phyloP scores from a whole-genome alignment of 768 basidiomycete genomes.

The Crassisporium funariophilum region DNA sequence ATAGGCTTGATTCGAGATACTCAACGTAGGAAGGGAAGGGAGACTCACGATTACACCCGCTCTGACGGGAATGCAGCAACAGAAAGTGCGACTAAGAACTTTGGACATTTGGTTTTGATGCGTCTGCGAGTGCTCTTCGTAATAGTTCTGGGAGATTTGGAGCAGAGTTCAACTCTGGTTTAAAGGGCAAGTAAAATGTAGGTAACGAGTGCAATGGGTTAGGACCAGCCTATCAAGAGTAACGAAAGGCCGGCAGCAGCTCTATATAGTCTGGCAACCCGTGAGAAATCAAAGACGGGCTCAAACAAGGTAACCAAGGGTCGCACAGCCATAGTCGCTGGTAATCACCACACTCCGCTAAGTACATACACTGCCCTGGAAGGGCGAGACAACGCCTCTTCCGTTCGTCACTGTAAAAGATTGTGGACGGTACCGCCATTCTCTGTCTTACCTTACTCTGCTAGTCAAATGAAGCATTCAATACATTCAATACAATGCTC shows the following conservation, averaged over 20 bases:
- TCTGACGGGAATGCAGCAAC: constrained; percentile 52
- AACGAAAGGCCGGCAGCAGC: constrained; percentile 15
- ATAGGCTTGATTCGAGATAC: background rate
- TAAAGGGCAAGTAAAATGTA: constrained; percentile 12
- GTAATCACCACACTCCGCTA: too few relatives aligned
- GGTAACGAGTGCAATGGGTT: constrained; percentile 28
- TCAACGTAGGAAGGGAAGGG: background rate
- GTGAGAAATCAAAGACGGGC: constrained; percentile 25
- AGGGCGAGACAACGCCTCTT: too few relatives aligned
- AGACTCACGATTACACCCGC: constrained; percentile 47
- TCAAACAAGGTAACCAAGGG: too few relatives aligned
- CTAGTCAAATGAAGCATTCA: too few relatives aligned
- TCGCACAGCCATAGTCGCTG: too few relatives aligned
- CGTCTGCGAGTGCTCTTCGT: constrained; percentile 7
- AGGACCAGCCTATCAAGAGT: constrained; percentile 50
- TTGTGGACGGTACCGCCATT: too few relatives aligned
- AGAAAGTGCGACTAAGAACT: constrained; percentile 46
- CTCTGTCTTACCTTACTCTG: too few relatives aligned
- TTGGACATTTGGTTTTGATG: constrained; percentile 32
- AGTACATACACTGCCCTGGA: too few relatives aligned
- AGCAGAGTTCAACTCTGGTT: constrained; percentile 34
- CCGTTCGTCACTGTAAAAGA: too few relatives aligned
- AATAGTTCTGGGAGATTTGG: constrained; percentile 15
- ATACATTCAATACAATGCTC: too few relatives aligned
- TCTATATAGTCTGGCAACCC: constrained; percentile 34